Base-by-base conservation (phyloP, 805 yeast species). In the Pichia scutulata region DNA sequence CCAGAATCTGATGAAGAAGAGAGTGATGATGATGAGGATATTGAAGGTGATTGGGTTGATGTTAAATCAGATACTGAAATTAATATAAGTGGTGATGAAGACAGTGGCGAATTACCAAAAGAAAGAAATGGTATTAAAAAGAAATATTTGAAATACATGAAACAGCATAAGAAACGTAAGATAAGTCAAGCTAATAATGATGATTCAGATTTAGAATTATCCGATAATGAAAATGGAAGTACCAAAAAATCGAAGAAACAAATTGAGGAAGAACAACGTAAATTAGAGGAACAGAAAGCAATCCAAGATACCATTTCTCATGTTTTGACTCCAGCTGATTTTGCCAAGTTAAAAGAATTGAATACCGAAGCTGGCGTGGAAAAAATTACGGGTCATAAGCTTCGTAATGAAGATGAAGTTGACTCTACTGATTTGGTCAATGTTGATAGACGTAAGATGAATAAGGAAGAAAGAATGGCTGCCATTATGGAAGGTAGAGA, bases 261-360 rank as follows among this genome's bases (percentile, higher is more conserved):
- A 52, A 54, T 56, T 44, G 47, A 56, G 53, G 45, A 54, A 50
- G 55, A 59, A 70, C 24, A 41, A 13, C 43, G 36, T 2, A 48
- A 46, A 41, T 26, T 24, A 28, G 71, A 76, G n/a, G 75, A 74
- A 50, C 57, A 88, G 46, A 49, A 55, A 21, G 56, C 85, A 83
- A 39, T 76, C 86, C n/a, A 77, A 81, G 45, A 81, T 86, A 61
- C 68, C 5, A 33, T 66, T 50, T 41, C 60, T 9, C 60, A 59
- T 58, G 85, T 93, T 53, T 76, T 93, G 58, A 93, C 99, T 0
- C 99, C 99, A 22, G 97, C 98, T 0, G 99, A 93, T 72, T 93
- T 90, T 65, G 96, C 96, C 55, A 92, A 92, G 69, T 75, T 93
- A 60, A 92, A 92, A 61, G 97, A 93, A 68, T 77, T 93, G 60